A percentile compares a stretch with the other conserved stretches of the same genome.
Evolutionary conservation across 129 eudicot species (phyloP).

Genomic region (Glebionis coronaria): DNA sequence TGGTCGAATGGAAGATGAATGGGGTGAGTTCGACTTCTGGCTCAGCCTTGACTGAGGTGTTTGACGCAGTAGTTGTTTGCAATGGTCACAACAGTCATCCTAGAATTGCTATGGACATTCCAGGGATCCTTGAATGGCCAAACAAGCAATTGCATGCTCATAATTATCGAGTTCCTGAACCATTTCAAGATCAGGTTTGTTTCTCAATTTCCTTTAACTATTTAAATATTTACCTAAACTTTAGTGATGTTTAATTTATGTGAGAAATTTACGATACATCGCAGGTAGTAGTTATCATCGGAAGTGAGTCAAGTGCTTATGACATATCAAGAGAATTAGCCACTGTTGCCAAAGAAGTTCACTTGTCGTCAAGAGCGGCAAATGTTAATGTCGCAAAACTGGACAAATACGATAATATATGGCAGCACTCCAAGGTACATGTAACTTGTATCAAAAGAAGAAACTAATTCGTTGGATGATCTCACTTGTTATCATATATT

Average conservation of each 20-base stretch:
- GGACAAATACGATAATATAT: slow-evolving; percentile 37
- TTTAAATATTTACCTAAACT: background rate
- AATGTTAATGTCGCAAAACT: slow-evolving; percentile 36
- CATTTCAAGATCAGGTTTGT: slow-evolving; percentile 54
- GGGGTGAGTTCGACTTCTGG: slow-evolving; percentile 19
- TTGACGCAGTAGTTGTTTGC: slow-evolving; percentile 74
- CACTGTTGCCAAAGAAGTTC: slow-evolving; percentile 59
- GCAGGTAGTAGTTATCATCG: slow-evolving; percentile 74
- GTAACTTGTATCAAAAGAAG: too few relatives aligned
- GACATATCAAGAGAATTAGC: slow-evolving; percentile 66
- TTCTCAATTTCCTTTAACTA: background rate
- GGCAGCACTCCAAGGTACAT: slow-evolving; percentile 60
- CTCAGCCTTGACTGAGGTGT: slow-evolving; percentile 28
- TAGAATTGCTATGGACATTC: slow-evolving; percentile 40
- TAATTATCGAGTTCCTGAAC: slow-evolving; percentile 65
- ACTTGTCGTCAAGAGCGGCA: slow-evolving; percentile 55
- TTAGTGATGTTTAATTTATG: background rate
- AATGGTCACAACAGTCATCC: slow-evolving; percentile 66
- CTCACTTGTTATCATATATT: background rate
- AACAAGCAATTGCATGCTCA: slow-evolving; percentile 70
- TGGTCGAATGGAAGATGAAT: slow-evolving; percentile 48
- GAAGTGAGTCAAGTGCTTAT: slow-evolving; percentile 59
- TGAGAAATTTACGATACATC: background rate
- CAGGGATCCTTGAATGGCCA: slow-evolving; percentile 68
- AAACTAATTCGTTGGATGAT: too few relatives aligned